Evolutionary conservation across 2,329 filamentous ascomycete species (phyloP).

Genomic region (Blastomyces emzantsi): DNA sequence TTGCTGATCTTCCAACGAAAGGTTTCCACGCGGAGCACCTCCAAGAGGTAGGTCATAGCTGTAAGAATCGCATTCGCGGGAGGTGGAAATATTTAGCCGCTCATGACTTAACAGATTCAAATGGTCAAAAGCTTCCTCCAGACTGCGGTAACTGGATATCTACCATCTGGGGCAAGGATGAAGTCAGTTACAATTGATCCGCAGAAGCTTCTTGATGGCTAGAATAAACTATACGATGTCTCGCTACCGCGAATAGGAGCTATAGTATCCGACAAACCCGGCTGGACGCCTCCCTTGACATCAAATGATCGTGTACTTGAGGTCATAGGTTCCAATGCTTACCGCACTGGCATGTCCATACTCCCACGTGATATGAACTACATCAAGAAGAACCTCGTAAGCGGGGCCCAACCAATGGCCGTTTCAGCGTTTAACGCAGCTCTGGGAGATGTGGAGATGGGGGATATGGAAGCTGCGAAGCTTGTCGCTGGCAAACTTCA

Average conservation of each 20-base stretch:
- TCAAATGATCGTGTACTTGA: constrained; percentile 4
- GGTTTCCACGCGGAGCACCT: constrained; percentile 3
- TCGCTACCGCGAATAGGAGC: background rate
- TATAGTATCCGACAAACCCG: background rate
- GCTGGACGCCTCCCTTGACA: constrained; percentile 3
- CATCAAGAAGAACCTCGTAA: constrained; percentile 1
- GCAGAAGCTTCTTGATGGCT: background rate
- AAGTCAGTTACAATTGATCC: background rate
- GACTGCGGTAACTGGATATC: constrained; percentile 4
- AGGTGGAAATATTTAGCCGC: background rate
- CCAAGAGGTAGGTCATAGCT: background rate
- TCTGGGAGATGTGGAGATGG: background rate
- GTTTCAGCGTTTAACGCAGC: background rate
- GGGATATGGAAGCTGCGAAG: constrained; percentile 1
- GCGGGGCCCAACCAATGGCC: background rate
- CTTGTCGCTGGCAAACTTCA: background rate
- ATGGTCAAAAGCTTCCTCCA: constrained; percentile 1
- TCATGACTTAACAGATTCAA: background rate
- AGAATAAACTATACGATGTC: constrained; percentile 4
- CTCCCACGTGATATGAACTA: constrained; percentile 3
- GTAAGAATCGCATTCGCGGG: background rate
- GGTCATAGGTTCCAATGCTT: constrained; percentile 6
- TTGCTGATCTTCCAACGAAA: background rate
- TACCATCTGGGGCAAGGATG: constrained; percentile 3
- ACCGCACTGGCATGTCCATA: background rate